Percentiles rank a stretch among this genome's conserved stretches.
phyloP scores from a whole-genome alignment of 2,329 filamentous ascomycete species.

The Pseudofabraea citricarpa region DNA sequence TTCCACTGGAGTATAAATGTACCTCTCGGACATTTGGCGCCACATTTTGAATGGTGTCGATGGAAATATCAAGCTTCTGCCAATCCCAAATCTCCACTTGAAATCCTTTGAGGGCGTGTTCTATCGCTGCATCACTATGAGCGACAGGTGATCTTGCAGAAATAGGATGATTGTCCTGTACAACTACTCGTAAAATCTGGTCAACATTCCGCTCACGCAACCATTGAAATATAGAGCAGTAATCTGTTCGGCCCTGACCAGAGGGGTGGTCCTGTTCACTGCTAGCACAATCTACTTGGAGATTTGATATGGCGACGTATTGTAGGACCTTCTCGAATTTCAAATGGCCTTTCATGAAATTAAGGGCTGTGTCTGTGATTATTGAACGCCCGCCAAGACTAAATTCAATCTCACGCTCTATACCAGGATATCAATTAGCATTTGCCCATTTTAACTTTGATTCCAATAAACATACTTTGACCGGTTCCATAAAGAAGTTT shows the following conservation, averaged over 20 bases:
- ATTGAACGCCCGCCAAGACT: not conserved
- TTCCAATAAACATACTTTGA: too few relatives aligned
- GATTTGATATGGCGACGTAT: slow-evolving; percentile 22
- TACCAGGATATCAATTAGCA: not conserved
- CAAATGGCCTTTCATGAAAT: slow-evolving; percentile 8
- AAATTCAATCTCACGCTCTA: not conserved
- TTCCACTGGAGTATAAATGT: slow-evolving; percentile 28
- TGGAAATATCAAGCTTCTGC: slow-evolving; percentile 25
- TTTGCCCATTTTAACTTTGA: not conserved
- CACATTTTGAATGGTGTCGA: slow-evolving; percentile 17
- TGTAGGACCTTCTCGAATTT: slow-evolving; percentile 24
- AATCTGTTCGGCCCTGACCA: slow-evolving; percentile 12
- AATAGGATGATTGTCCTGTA: slow-evolving; percentile 16
- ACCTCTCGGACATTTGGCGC: slow-evolving; percentile 17
- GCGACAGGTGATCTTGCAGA: too few relatives aligned
- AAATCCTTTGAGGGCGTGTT: slow-evolving; percentile 18
- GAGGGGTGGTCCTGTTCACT: too few relatives aligned
- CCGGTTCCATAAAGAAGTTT: too few relatives aligned
- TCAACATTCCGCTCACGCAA: slow-evolving; percentile 22
- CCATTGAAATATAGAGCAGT: slow-evolving; percentile 25
- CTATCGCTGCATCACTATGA: slow-evolving; percentile 28
- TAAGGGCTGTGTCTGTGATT: not conserved
- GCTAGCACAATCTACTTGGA: too few relatives aligned
- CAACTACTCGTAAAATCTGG: slow-evolving; percentile 24
- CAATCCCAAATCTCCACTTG: slow-evolving; percentile 27